Conservation (phyloP, 139 green algal species). For the Chlorella sp. region DNA sequence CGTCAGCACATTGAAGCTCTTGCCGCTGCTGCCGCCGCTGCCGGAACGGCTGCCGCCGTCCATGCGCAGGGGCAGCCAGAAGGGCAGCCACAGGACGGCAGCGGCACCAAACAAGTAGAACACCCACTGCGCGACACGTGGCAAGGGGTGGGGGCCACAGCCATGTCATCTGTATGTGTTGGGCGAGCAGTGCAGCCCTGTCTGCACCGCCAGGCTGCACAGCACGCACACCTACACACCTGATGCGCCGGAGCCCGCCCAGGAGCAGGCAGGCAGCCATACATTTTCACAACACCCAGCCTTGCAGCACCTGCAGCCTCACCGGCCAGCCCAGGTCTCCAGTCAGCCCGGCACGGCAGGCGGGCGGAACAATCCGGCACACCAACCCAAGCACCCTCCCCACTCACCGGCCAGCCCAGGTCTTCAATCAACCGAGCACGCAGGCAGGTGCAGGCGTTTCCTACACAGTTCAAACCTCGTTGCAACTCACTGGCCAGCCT, state of each 20-base stretch:
- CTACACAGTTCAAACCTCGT: not conserved
- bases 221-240: too few species aligned
- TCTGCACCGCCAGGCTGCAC: too few species aligned
- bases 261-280: too few species aligned
- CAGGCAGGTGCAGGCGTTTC: too few species aligned
- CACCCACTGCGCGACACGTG: slow-evolving; percentile 45
- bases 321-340: not conserved
- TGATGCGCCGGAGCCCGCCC: too few species aligned
- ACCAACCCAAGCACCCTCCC: too few species aligned
- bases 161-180: not conserved
- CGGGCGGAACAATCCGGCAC: too few species aligned
- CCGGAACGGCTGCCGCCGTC: not conserved
- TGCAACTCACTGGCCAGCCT: slow-evolving; percentile 52
- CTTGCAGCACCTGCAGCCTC: not conserved
- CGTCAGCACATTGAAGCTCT: slow-evolving; percentile 16
- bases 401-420: not conserved
- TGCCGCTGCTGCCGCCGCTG: not conserved
- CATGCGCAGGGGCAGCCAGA: slow-evolving; percentile 63
- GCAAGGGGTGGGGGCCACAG: not conserved
- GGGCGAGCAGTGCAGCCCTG: too few species aligned
- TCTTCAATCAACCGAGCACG: not conserved
- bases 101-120: slow-evolving; percentile 75
- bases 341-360: too few species aligned
- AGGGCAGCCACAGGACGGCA: slow-evolving; percentile 71
- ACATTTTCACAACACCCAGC: not conserved